Conservation (phyloP, 371 early-diverging fungal genomes). For the Lichtheimia corymbifera region DNA sequence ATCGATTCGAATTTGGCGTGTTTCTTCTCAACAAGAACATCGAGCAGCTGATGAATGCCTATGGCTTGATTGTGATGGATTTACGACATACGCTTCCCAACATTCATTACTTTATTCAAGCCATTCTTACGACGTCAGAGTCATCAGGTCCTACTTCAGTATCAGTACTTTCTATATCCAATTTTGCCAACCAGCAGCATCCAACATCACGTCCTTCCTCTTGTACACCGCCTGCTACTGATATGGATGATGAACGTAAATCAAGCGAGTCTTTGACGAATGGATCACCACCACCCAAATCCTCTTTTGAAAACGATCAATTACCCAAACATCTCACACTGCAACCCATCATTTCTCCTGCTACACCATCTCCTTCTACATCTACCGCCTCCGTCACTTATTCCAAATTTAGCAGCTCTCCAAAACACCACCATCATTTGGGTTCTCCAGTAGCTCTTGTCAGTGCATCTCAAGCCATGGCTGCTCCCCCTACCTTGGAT, state of each 20-base stretch:
- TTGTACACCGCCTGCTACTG: neutral
- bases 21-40: slow-evolving; percentile 85
- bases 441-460: slow-evolving; percentile 28
- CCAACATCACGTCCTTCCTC: neutral
- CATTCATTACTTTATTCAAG: slow-evolving; percentile 66
- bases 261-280: too few relatives aligned
- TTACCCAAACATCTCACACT: slow-evolving; percentile 18
- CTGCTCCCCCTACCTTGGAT: slow-evolving; percentile 40
- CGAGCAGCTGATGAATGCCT: slow-evolving; percentile 82
- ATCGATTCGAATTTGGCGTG: slow-evolving; percentile 83
- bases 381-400: slow-evolving; percentile 9
- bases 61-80: slow-evolving; percentile 73
- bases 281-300: slow-evolving; percentile 10
- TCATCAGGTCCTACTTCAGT: slow-evolving; percentile 44
- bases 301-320: slow-evolving; percentile 8
- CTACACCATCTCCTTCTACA: slow-evolving; percentile 8
- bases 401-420: slow-evolving; percentile 15
- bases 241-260: too few relatives aligned
- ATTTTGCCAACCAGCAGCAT: slow-evolving; percentile 28
- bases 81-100: slow-evolving; percentile 81
- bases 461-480: slow-evolving; percentile 31
- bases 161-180: slow-evolving; percentile 51
- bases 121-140: slow-evolving; percentile 55
- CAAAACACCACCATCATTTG: slow-evolving; percentile 16
- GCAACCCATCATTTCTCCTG: slow-evolving; percentile 17